These are phyloP conservation scores for Boletus pseudopeckii DNA, from an alignment of 768 basidiomycete species.

Conservation along the genomic window DNA sequence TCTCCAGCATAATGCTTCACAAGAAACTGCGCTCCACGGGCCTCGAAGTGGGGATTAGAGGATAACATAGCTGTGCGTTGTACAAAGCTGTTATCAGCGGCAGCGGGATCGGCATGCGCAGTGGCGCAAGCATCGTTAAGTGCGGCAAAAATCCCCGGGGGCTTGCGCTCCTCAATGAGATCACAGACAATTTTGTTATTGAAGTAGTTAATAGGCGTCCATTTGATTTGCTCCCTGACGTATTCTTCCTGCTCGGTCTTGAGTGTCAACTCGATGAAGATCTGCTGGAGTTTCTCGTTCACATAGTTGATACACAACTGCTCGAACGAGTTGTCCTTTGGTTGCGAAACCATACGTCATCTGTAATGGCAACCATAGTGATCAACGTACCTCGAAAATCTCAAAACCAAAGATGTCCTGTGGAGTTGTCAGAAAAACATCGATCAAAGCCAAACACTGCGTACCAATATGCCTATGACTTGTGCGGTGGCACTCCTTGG, in stretches of 20 bases:
- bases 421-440: not conserved
- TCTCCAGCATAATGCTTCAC: conserved; percentile 98
- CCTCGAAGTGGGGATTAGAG: conserved; percentile 90
- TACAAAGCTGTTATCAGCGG: conserved; percentile 95
- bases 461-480: conserved; percentile 87
- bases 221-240: conserved; percentile 96
- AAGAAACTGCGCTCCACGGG: conserved; percentile 90
- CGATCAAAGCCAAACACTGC: conserved; percentile 17
- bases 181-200: conserved; percentile 98
- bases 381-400: conserved; percentile 77
- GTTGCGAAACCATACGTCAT: conserved; percentile 23
- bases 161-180: conserved; percentile 93
- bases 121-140: conserved; percentile 99
- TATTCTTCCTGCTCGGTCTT: conserved; percentile 99
- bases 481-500: conserved; percentile 68
- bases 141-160: conserved; percentile 96
- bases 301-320: conserved; percentile 99
- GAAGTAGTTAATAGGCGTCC: conserved; percentile 99
- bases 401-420: conserved; percentile 99
- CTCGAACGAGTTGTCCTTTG: conserved; percentile 89
- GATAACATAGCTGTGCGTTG: conserved; percentile 82
- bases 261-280: conserved; percentile 97
- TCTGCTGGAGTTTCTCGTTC: conserved; percentile 99
- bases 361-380: not conserved
- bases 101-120: conserved; percentile 93